Evolutionary conservation across 352 stramenopile species (phyloP), one percentile per base, ranked within the genome.

Genomic region (Globisporangium spiculum): DNA sequence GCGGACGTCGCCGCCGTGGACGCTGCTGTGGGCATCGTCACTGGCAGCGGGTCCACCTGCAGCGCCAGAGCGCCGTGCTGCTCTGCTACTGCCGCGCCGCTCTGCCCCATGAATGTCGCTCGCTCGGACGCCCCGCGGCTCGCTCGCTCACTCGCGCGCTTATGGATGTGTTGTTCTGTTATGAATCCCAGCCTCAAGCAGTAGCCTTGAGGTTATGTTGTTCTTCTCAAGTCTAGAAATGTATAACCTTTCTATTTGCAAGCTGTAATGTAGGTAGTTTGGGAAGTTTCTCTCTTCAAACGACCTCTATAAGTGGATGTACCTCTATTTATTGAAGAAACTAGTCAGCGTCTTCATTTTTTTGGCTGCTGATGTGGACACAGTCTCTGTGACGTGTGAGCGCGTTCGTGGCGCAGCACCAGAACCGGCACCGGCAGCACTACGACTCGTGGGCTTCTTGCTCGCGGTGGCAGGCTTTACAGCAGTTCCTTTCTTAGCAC

Each of bases 281-380:
- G 12, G n/a, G 16, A 16, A 24, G 1, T 14, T 50, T 5, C 10
- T 32, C 36, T 69, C 7, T 24, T 50, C 50, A 24, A 10, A 10
- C 9, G 1, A 61, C 10, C 59, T 75, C 52, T 63, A 71, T 70
- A 65, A 56, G 67, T 60, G 41, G n/a, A 68, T 67, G 41, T 4
- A 12, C 20, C 27, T 77, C 52, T 84, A 89, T 75, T 84, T 84
- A 38, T 75, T 83, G 69, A 93, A 92, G 59, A 90, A 93, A 7
- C 70, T 86, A 6, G 72, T 71, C 61, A 93, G 81, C 24, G 78
- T 80, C 75, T 88, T 90, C 59, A 85, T 58, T 24, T 79, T 74
- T 60, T 88, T 91, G 10, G 60, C 32, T 22, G 38, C 50, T 26
- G 56, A 41, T n/a, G 41, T 24, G 53, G 67, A 52, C 41, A 63